Evolutionary conservation across 2,329 filamentous ascomycete genomes (phyloP).

Genomic region (Fusarium illudens): DNA sequence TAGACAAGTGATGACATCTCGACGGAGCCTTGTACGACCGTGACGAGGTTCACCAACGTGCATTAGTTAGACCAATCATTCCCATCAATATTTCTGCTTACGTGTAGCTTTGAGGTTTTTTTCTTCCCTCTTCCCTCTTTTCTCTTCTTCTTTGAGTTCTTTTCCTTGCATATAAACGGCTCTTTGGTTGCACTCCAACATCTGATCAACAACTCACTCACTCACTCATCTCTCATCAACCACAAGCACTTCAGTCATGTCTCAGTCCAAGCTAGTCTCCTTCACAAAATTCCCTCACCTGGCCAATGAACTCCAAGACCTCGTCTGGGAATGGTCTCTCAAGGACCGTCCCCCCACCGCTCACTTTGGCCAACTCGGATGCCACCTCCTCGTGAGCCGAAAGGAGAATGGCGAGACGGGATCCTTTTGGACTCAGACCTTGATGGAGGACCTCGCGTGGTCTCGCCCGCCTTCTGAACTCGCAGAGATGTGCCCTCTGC

Average conservation of each 20-base stretch:
- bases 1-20: not conserved
- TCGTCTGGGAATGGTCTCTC: not conserved
- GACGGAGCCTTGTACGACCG: not conserved
- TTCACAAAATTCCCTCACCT: not conserved
- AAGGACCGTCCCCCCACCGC: not conserved
- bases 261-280: not conserved
- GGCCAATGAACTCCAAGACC: not conserved
- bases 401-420: fast-evolving
- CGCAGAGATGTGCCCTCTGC: too few species aligned
- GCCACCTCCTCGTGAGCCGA: not conserved
- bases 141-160: not conserved
- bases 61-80: not conserved
- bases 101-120: not conserved
- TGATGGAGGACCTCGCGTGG: not conserved
- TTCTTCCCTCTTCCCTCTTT: not conserved
- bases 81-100: not conserved
- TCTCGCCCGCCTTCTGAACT: not conserved
- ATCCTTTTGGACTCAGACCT: not conserved
- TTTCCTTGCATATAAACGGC: not conserved
- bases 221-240: not conserved
- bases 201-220: not conserved
- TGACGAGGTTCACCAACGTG: not conserved
- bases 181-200: not conserved
- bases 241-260: not conserved
- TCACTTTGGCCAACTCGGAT: not conserved